These are phyloP conservation scores for Globisporangium viniferum DNA, from an alignment of 352 stramenopile genomes.

Conservation along the genomic window DNA sequence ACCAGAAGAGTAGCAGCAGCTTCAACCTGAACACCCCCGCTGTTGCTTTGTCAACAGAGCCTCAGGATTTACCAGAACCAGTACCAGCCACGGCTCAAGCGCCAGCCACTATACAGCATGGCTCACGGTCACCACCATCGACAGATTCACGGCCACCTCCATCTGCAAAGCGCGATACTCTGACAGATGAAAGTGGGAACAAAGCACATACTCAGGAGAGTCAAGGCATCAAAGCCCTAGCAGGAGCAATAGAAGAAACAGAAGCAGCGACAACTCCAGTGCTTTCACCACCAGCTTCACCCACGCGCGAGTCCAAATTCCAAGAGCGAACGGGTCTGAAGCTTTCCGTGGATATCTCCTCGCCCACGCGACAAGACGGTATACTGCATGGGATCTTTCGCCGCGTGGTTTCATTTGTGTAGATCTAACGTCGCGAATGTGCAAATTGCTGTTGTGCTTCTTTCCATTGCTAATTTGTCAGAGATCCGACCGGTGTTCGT, in stretches of 20 bases:
- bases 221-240: too few relatives aligned
- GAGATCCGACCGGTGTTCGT: conserved; percentile 48
- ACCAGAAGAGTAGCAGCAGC: conserved; percentile 20
- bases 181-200: neutral
- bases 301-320: conserved; percentile 41
- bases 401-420: too few relatives aligned
- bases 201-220: neutral
- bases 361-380: conserved; percentile 43
- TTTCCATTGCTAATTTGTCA: conserved; percentile 8
- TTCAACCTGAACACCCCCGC: neutral
- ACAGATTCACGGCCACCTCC: neutral
- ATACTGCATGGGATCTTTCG: too few relatives aligned
- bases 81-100: neutral
- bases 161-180: neutral
- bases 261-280: conserved; percentile 2
- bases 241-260: neutral
- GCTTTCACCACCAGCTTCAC: conserved; percentile 14
- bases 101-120: neutral
- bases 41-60: neutral
- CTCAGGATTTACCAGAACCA: neutral
- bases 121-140: neutral
- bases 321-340: conserved; percentile 45
- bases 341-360: conserved; percentile 49
- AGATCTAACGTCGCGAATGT: too few relatives aligned
- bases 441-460: too few relatives aligned